Conservation (phyloP, 352 stramenopile species). For the Globisporangium spinosum region DNA sequence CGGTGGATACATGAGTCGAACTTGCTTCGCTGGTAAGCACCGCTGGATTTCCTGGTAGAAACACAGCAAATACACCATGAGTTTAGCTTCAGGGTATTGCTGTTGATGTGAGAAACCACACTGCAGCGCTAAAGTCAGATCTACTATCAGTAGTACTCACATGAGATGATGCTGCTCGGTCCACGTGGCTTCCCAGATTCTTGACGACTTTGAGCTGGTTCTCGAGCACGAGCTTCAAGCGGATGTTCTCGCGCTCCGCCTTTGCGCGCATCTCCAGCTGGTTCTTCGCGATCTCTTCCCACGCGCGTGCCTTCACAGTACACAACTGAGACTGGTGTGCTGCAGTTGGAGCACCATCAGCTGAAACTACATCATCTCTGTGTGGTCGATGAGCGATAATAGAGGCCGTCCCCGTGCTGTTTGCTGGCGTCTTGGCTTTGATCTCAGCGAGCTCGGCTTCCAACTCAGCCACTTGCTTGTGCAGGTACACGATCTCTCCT, state of each 20-base stretch:
- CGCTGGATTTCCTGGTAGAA: not conserved
- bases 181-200: conserved; percentile 28
- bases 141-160: not conserved
- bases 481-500: conserved; percentile 34
- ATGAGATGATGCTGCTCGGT: not conserved
- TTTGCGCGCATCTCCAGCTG: not conserved
- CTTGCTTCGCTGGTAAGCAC: not conserved
- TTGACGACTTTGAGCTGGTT: conserved; percentile 42
- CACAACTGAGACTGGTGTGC: not conserved
- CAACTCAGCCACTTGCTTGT: conserved; percentile 28
- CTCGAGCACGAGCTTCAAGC: conserved; percentile 47
- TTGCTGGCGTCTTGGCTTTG: not conserved
- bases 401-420: not conserved
- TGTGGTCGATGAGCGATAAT: not conserved
- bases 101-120: too few relatives aligned
- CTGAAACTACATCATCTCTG: not conserved
- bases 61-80: not conserved
- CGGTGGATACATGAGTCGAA: not conserved
- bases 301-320: not conserved
- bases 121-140: not conserved
- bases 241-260: conserved; percentile 44
- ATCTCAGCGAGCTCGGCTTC: conserved; percentile 23
- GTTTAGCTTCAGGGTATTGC: too few relatives aligned
- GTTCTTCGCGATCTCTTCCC: conserved; percentile 6
- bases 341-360: not conserved